A percentile compares a stretch with the other conserved stretches of the same genome.
These are phyloP conservation scores for Rutidosis leptorrhynchoides DNA, from an alignment of 129 eudicot genomes.

Conservation along the genomic window DNA sequence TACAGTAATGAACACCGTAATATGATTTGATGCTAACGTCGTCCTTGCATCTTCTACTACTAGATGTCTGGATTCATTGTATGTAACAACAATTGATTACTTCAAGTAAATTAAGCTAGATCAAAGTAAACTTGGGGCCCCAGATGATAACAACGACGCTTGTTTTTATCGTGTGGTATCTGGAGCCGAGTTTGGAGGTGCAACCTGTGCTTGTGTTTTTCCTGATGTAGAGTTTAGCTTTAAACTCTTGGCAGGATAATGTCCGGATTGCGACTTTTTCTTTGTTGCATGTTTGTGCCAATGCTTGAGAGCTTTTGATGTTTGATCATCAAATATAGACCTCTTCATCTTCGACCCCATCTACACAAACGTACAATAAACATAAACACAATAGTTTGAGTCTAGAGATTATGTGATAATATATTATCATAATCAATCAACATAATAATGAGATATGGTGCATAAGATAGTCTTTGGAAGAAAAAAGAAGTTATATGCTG, in stretches of 20 bases:
- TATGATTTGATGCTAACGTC: too few species aligned
- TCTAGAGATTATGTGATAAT: too few species aligned
- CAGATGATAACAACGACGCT: not conserved
- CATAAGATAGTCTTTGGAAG: too few species aligned
- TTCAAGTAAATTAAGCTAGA: constrained; percentile 5
- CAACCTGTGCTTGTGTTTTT: constrained; percentile 27
- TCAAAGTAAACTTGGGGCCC: constrained; percentile 30
- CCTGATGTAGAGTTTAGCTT: constrained; percentile 35
- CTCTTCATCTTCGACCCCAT: constrained; percentile 98
- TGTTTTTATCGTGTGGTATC: constrained; percentile 32
- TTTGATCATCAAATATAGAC: constrained; percentile 87
- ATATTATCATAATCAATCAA: too few species aligned
- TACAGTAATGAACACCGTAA: too few species aligned
- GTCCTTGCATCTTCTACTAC: constrained; percentile 27
- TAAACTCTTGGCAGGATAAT: constrained; percentile 32
- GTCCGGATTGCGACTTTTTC: constrained; percentile 37
- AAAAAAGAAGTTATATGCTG: too few species aligned
- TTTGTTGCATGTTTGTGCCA: constrained; percentile 80
- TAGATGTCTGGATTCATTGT: constrained; percentile 9
- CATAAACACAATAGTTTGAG: too few species aligned
- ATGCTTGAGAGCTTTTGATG: constrained; percentile 77
- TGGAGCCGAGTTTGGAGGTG: constrained; percentile 3
- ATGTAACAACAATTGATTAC: constrained; percentile 16
- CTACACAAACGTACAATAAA: constrained; percentile 35
- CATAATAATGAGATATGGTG: too few species aligned